Evolutionary conservation across 1,284 basidiomycete species (phyloP).

Genomic region (Rhodotorula glutinis): DNA sequence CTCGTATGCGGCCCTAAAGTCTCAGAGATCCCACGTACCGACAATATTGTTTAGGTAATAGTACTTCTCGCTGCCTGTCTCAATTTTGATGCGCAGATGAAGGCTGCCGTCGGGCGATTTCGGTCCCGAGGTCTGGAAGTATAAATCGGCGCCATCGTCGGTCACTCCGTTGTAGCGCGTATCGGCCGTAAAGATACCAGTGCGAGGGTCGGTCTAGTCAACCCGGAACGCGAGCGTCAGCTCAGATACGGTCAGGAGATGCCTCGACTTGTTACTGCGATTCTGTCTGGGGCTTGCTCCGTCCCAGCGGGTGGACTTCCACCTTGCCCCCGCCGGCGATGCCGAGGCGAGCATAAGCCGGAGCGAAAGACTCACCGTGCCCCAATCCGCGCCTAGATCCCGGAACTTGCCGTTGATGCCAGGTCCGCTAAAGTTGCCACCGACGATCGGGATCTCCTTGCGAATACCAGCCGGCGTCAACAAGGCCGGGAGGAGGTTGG

Average conservation of each 20-base stretch:
- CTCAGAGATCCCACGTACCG: background rate
- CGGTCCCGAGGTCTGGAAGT: slow-evolving; percentile 21
- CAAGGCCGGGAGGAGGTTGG: slow-evolving; percentile 3
- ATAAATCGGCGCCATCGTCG: slow-evolving; percentile 16
- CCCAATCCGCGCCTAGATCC: slow-evolving; percentile 19
- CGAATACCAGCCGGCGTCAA: slow-evolving; percentile 7
- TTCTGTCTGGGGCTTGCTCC: too few species aligned
- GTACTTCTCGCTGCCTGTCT: slow-evolving; percentile 11
- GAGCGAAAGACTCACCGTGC: background rate
- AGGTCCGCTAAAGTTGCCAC: slow-evolving; percentile 11
- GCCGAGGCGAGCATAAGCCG: too few species aligned
- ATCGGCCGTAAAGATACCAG: slow-evolving; percentile 28
- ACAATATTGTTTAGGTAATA: slow-evolving; percentile 25
- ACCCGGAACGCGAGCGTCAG: background rate
- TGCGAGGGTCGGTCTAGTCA: slow-evolving; percentile 17
- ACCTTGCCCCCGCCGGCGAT: too few species aligned
- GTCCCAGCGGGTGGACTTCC: too few species aligned
- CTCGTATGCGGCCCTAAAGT: too few species aligned
- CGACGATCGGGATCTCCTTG: slow-evolving; percentile 21
- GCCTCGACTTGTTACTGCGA: too few species aligned
- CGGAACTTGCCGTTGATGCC: slow-evolving; percentile 14
- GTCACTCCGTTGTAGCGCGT: slow-evolving; percentile 24
- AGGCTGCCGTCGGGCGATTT: slow-evolving; percentile 1
- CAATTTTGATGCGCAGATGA: slow-evolving; percentile 25
- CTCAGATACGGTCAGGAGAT: background rate